phyloP scores from a whole-genome alignment of 2,329 filamentous ascomycete genomes.

The Lachnellula arida region DNA sequence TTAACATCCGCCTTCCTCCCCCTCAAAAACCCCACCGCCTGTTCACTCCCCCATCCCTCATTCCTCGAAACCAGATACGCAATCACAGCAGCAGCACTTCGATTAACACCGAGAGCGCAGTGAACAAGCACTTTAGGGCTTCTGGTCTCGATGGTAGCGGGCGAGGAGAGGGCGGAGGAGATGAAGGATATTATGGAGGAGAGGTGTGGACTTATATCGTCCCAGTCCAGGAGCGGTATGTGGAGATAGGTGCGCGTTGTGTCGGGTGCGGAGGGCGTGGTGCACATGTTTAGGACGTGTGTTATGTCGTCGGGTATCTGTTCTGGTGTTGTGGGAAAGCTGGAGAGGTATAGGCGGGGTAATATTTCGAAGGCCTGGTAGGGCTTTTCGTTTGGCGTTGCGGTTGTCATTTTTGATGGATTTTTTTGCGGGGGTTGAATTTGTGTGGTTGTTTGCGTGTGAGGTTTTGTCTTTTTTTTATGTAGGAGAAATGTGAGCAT shows the following conservation, averaged over 20 bases:
- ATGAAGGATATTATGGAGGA: background rate
- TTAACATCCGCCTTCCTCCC: constrained; percentile 1
- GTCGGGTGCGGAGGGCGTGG: background rate
- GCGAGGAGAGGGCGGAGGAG: background rate
- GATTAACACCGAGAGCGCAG: constrained; percentile 5
- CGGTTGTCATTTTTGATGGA: too few relatives aligned
- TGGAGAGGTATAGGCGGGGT: background rate
- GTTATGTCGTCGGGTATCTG: background rate
- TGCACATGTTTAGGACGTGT: background rate
- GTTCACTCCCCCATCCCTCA: background rate
- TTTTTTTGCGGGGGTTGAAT: too few relatives aligned
- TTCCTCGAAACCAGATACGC: constrained; percentile 5
- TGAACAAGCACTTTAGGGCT: constrained; percentile 1
- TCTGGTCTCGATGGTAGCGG: background rate
- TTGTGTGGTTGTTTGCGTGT: too few relatives aligned
- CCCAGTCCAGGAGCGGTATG: background rate
- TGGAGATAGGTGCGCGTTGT: background rate
- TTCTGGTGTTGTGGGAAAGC: background rate
- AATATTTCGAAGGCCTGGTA: background rate
- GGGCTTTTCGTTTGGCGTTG: too few relatives aligned
- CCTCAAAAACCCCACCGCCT: background rate
- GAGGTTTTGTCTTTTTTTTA: too few relatives aligned
- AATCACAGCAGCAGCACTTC: constrained; percentile 5
- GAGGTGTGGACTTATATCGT: background rate
- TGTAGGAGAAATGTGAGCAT: too few relatives aligned